Percentiles rank a stretch among this genome's conserved stretches.
phyloP scores from a whole-genome alignment of 2,329 filamentous ascomycete species.

The Clarireedia hainanense region DNA sequence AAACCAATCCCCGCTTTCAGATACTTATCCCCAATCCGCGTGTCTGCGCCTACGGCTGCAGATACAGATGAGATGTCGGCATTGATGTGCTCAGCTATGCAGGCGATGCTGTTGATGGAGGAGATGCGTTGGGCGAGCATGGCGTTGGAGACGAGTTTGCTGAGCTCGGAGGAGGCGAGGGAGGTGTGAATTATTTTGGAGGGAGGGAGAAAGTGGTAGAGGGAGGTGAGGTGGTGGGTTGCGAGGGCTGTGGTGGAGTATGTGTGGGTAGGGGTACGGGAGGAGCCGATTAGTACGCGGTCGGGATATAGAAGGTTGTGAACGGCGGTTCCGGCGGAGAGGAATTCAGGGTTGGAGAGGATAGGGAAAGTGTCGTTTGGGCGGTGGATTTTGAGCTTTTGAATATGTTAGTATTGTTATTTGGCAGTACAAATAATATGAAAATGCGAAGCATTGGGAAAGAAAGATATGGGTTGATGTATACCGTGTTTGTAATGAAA shows the following conservation, averaged over 20 bases:
- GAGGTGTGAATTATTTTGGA: conserved; percentile 64
- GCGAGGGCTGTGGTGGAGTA: conserved; percentile 32
- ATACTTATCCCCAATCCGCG: conserved; percentile 64
- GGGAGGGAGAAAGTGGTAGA: conserved; percentile 67
- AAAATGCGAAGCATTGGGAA: background rate
- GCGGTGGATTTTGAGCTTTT: conserved; percentile 47
- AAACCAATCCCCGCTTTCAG: conserved; percentile 71
- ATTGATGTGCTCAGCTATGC: conserved; percentile 68
- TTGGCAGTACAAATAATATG: background rate
- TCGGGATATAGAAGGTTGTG: conserved; percentile 63
- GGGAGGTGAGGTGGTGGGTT: conserved; percentile 51
- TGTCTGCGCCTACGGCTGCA: conserved; percentile 58
- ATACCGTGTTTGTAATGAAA: conserved; percentile 58
- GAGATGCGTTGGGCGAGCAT: conserved; percentile 75
- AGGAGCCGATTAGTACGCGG: conserved; percentile 67
- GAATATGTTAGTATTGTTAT: conserved; percentile 19
- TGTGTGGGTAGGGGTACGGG: conserved; percentile 23
- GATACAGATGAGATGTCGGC: conserved; percentile 70
- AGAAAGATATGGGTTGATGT: too few species aligned
- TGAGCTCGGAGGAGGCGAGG: conserved; percentile 69
- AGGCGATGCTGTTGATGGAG: conserved; percentile 75
- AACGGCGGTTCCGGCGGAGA: conserved; percentile 71
- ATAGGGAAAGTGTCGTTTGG: conserved; percentile 64
- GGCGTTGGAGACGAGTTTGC: conserved; percentile 73
- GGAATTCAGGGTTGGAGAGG: conserved; percentile 74